Evolutionary conservation across 768 basidiomycete species (phyloP), one percentile per base, ranked within the genome.

Genomic region (Termitomyces sp.): DNA sequence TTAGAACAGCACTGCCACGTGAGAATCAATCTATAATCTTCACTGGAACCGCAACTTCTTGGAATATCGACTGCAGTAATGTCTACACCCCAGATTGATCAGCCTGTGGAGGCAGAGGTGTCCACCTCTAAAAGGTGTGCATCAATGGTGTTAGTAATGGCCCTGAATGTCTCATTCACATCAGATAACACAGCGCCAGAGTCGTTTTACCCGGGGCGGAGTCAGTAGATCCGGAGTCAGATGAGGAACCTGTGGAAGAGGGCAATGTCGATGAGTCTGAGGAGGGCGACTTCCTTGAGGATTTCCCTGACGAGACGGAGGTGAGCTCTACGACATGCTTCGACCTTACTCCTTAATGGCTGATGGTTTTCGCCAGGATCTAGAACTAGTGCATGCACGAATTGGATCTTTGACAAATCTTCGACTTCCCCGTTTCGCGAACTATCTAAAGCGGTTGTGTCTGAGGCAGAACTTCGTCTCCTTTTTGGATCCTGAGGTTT

Each of bases 381-480:
- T 97, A 35, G 91, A 95, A 59, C 81, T 97, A 34, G 76, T 92
- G 7, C 92, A 96, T 68, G 77, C 85, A 3, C 84, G 89, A 28
- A 79, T 97, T 47, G 78, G 78, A 50, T 84, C 88, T 15, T 77
- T 93, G 1, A 74, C 73, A 12, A 77, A 76, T 17, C 75, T 96
- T n/a, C 80, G 81, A 26, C 77, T 96, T 12, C 74, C 80, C 2
- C 80, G 94, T 14, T 97, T 96, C 66, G 83, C 81, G 5, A 68
- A 60, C 1, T 74, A 84, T 61, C 73, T 97, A 54, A 86, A 79
- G 70, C 82, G 76, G 46, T 74, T 97, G 10, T 94, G 90, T 71
- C 77, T 98, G 22, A 80, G 94, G 37, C 93, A 96, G 71, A 98
- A 97, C 68, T 79, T 80, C 54, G 81, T 98, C 58, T 77, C 85